Conservation (phyloP, 106 monocot genomes). For the Dendrobium huoshanense region DNA sequence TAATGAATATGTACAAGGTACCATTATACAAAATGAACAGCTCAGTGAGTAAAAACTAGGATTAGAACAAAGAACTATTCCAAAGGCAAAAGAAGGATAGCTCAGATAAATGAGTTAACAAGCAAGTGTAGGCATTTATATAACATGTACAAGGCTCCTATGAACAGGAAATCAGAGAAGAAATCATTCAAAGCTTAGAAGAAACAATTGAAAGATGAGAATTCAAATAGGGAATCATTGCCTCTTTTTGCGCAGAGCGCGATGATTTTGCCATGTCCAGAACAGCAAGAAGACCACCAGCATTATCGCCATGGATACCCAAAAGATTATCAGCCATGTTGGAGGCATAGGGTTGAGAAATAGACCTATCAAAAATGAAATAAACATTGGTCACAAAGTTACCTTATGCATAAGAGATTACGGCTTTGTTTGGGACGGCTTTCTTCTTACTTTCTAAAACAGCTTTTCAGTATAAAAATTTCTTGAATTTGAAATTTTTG, state of each 20-base stretch:
- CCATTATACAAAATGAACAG: too few species aligned
- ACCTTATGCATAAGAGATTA: not conserved
- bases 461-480: too few species aligned
- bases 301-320: not conserved
- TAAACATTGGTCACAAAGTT: not conserved
- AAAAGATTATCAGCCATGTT: slow-evolving; percentile 3
- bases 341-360: slow-evolving; percentile 9
- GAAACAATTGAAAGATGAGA: not conserved
- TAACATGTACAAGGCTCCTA: not conserved
- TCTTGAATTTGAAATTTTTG: too few species aligned
- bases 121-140: not conserved
- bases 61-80: too few species aligned
- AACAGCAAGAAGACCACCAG: not conserved
- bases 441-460: too few species aligned
- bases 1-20: too few species aligned
- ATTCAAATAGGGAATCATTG: not conserved
- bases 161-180: not conserved
- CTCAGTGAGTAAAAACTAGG: too few species aligned
- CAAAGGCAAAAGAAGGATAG: too few species aligned
- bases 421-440: too few species aligned
- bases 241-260: slow-evolving; percentile 5
- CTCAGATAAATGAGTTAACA: not conserved
- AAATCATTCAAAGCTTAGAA: not conserved
- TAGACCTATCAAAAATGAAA: not conserved
- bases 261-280: slow-evolving; percentile 9